phyloP scores from a whole-genome alignment of 768 basidiomycete genomes.

The Pleurotus sapidus region DNA sequence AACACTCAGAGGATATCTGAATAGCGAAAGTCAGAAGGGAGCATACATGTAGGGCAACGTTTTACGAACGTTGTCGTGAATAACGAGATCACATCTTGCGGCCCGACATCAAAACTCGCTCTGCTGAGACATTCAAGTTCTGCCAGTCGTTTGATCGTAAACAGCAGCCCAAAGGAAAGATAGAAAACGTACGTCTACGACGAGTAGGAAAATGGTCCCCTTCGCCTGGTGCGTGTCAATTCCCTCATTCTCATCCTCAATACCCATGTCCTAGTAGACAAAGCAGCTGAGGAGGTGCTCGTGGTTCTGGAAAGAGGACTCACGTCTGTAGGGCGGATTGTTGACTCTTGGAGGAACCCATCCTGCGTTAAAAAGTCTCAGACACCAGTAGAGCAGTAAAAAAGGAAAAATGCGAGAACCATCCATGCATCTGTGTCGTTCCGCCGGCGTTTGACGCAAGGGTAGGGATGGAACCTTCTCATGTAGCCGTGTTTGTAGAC shows the following conservation, averaged over 20 bases:
- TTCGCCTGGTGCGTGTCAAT: neutral
- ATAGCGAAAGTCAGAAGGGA: neutral
- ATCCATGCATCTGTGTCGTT: neutral
- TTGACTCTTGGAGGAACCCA: neutral
- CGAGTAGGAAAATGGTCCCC: neutral
- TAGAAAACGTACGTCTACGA: neutral
- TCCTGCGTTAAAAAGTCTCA: neutral
- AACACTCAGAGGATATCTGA: neutral
- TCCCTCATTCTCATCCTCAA: neutral
- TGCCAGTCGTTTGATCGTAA: neutral
- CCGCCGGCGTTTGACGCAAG: neutral
- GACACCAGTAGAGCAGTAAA: neutral
- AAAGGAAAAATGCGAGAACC: neutral
- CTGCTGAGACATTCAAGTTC: neutral
- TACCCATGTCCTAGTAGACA: neutral
- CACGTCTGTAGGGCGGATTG: neutral
- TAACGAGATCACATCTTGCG: neutral
- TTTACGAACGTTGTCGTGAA: neutral
- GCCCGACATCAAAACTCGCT: neutral
- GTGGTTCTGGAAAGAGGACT: neutral
- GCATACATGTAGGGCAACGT: neutral
- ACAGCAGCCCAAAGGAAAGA: neutral
- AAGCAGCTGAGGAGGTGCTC: neutral
- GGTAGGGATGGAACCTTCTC: neutral
- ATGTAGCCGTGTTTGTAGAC: neutral